These are phyloP conservation scores for Hymenochaete sp. DNA, from an alignment of 1,284 basidiomycete genomes.

Conservation along the genomic window DNA sequence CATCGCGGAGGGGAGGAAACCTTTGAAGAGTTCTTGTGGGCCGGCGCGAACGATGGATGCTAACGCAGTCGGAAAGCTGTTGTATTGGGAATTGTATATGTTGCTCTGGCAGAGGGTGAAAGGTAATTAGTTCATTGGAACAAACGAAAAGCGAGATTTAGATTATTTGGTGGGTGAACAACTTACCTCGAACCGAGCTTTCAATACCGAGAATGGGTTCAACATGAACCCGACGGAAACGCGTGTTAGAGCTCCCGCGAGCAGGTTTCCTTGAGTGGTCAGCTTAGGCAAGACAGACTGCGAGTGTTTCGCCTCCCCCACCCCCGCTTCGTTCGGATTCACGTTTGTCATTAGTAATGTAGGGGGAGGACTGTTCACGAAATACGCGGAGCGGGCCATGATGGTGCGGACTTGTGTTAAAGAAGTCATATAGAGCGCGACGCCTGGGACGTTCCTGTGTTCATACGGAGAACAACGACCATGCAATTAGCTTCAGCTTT, in stretches of 20 bases:
- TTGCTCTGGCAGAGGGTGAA: conserved; percentile 49
- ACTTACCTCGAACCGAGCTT: conserved; percentile 88
- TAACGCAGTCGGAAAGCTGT: conserved; percentile 55
- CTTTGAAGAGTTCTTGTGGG: conserved; percentile 77
- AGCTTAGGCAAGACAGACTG: conserved; percentile 70
- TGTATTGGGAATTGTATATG: conserved; percentile 57
- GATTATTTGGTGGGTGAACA: neutral
- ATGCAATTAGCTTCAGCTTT: too few species aligned
- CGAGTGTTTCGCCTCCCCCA: conserved; percentile 18
- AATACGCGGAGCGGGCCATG: conserved; percentile 61
- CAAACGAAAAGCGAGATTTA: neutral
- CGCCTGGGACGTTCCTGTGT: conserved; percentile 82
- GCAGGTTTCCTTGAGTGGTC: conserved; percentile 73
- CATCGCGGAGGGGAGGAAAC: conserved; percentile 83
- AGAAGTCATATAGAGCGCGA: conserved; percentile 86
- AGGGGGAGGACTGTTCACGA: conserved; percentile 28
- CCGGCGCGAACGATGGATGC: conserved; percentile 61
- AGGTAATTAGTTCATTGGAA: neutral
- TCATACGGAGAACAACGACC: neutral
- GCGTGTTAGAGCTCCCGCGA: conserved; percentile 83
- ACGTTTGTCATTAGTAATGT: too few species aligned
- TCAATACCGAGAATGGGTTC: conserved; percentile 91
- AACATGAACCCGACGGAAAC: conserved; percentile 81
- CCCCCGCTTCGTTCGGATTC: neutral
- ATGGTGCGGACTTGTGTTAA: conserved; percentile 69